Base-by-base conservation (phyloP, 2,329 filamentous ascomycete species). In the Colletotrichum zoysiae region DNA sequence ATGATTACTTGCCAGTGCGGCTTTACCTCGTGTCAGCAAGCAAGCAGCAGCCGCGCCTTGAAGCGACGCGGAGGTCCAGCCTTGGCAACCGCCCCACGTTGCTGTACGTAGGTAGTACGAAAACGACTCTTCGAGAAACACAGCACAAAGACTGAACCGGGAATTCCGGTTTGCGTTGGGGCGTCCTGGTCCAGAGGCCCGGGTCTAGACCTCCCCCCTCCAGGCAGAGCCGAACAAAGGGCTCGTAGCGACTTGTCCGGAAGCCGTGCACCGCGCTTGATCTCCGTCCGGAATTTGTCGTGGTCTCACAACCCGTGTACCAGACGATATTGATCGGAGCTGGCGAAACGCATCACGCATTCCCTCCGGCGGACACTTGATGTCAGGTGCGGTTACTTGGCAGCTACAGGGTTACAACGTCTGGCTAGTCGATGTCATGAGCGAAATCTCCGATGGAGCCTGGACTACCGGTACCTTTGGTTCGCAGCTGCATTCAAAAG, bases 31-130 rank as follows among this genome's bases (percentile, higher is more conserved):
- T 23, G 30, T 63, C 58, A 42, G 69, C 33, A 56, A 56, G 63
- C 38, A 59, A 46, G 46, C 57, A 46, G 46, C 57, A 26, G 44
- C 30, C 26, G 59, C 51, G 46, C 68, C 42, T 48, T 40, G 38
- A 59, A 63, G 51, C 35, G 16, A 55, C 14, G 33, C 59, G 14
- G 44, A 14, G 46, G 40, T 48, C 53, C 57, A 67, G 68, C 57
- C 56, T 56, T 44, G 63, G 42, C 68, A 38, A 35, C 20, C 42
- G 50, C n/a, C n/a, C 44, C 46, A 46, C 40, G 63, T 57, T 57
- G 63, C 42, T 42, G 67, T 55, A 48, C 38, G 51, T 51, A 35
- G 64, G 51, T 51, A 35, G 64, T 30, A 30, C 30, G 30, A 30
- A 30, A n/a, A 46, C 23, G 33, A 62, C 50, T 50, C 48, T 50